These are phyloP conservation scores for Leccinum subgranulosum DNA, from an alignment of 768 basidiomycete species.

Conservation along the genomic window DNA sequence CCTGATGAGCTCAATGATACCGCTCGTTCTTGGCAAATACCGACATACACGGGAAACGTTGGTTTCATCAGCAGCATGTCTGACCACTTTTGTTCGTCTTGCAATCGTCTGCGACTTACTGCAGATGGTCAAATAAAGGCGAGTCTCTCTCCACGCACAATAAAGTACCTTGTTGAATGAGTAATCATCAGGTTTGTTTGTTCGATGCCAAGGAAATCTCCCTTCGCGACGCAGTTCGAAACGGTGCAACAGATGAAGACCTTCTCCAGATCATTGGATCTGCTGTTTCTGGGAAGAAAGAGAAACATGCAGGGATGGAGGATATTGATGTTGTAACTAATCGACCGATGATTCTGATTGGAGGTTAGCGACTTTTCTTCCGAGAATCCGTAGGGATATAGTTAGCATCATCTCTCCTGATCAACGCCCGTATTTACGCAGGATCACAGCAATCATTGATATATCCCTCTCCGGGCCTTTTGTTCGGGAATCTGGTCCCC, in stretches of 20 bases:
- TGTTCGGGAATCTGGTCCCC: background rate
- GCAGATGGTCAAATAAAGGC: constrained; percentile 91
- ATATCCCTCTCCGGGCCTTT: background rate
- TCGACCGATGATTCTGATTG: constrained; percentile 90
- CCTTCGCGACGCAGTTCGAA: constrained; percentile 69
- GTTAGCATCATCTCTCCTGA: constrained; percentile 21
- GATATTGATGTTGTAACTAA: constrained; percentile 73
- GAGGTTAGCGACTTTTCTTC: constrained; percentile 68
- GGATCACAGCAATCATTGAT: constrained; percentile 10
- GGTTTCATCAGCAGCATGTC: constrained; percentile 96
- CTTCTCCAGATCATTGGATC: constrained; percentile 56
- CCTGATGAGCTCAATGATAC: constrained; percentile 75
- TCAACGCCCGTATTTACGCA: constrained; percentile 22
- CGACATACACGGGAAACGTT: constrained; percentile 64
- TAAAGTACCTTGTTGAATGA: background rate
- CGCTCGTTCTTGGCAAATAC: constrained; percentile 75
- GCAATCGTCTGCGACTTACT: constrained; percentile 82
- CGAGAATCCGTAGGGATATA: constrained; percentile 16
- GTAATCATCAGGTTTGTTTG: constrained; percentile 64
- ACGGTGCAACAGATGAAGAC: constrained; percentile 59
- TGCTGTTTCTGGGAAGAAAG: constrained; percentile 71
- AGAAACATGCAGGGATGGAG: constrained; percentile 84
- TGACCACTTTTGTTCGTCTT: constrained; percentile 85
- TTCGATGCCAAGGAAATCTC: constrained; percentile 86
- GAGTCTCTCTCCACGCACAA: constrained; percentile 2